Percentiles rank a stretch among this genome's conserved stretches.
phyloP scores from a whole-genome alignment of 306 rosid genomes.

The Pueraria montana region DNA sequence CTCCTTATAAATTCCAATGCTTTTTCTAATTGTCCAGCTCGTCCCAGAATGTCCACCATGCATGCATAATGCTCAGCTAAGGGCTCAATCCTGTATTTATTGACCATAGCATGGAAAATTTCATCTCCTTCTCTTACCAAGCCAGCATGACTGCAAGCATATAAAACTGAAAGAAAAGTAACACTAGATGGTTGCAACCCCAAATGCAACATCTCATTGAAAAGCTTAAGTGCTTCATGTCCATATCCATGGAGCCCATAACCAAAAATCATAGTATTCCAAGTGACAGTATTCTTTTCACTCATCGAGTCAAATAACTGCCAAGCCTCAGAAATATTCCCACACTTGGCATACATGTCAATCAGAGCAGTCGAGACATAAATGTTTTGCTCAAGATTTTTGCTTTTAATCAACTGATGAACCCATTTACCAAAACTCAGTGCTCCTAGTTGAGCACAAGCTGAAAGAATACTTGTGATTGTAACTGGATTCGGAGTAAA shows the following conservation, averaged over 20 bases:
- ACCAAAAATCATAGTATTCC: constrained; percentile 96
- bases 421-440: constrained; percentile 89
- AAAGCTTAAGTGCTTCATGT: constrained; percentile 81
- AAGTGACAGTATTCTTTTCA: constrained; percentile 85
- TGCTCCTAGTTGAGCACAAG: constrained; percentile 96
- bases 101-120: constrained; percentile 78
- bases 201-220: constrained; percentile 69
- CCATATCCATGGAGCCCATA: constrained; percentile 98
- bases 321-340: constrained; percentile 78
- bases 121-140: constrained; percentile 84
- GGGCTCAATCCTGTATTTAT: constrained; percentile 73
- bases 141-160: constrained; percentile 98
- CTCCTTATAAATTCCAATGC: constrained; percentile 81
- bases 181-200: constrained; percentile 72
- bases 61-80: constrained; percentile 90
- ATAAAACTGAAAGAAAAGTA: constrained; percentile 82
- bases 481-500: constrained; percentile 82
- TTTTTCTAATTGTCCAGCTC: constrained; percentile 80
- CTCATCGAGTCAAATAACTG: constrained; percentile 73
- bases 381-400: constrained; percentile 75
- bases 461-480: constrained; percentile 85
- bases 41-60: constrained; percentile 97
- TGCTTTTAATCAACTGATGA: constrained; percentile 75
- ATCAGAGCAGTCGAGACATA: constrained; percentile 85
- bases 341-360: constrained; percentile 98